phyloP scores from a whole-genome alignment of 1,284 basidiomycete species.

The Ceratobasidium papillatum region DNA sequence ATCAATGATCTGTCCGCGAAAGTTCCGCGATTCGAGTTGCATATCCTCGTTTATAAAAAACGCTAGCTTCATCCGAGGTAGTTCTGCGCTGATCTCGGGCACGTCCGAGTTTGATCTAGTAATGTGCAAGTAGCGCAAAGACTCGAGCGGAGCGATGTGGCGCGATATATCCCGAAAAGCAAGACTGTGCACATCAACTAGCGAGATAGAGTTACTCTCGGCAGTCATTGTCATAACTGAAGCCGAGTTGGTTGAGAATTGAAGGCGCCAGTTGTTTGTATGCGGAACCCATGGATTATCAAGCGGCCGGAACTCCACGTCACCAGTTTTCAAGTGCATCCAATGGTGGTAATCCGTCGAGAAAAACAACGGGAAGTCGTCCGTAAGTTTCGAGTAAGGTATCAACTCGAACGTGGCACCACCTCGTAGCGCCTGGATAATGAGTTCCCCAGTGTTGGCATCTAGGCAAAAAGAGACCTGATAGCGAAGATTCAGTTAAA shows the following conservation, averaged over 20 bases:
- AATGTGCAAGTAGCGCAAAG: neutral
- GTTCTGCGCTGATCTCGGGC: neutral
- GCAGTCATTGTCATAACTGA: neutral
- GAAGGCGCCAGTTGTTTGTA: neutral
- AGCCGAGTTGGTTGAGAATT: neutral
- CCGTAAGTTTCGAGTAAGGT: neutral
- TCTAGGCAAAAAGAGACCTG: slow-evolving; percentile 10
- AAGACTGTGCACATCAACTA: slow-evolving; percentile 1
- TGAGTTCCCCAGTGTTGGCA: neutral
- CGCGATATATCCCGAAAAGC: neutral
- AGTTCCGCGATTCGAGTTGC: slow-evolving; percentile 43
- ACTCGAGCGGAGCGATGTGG: neutral
- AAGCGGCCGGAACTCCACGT: slow-evolving; percentile 9
- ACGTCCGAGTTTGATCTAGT: neutral
- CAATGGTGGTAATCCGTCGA: slow-evolving; percentile 18
- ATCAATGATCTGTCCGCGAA: slow-evolving; percentile 49
- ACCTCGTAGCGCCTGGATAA: neutral
- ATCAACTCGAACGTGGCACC: neutral
- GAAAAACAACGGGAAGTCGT: slow-evolving; percentile 17
- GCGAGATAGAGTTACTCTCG: neutral
- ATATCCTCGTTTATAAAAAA: slow-evolving; percentile 43
- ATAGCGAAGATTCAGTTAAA: too few relatives aligned
- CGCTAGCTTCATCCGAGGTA: slow-evolving; percentile 44
- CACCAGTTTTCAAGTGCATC: neutral
- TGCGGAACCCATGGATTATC: neutral